phyloP scores from a whole-genome alignment of 208 protist species.

The Crithidia sp. region DNA sequence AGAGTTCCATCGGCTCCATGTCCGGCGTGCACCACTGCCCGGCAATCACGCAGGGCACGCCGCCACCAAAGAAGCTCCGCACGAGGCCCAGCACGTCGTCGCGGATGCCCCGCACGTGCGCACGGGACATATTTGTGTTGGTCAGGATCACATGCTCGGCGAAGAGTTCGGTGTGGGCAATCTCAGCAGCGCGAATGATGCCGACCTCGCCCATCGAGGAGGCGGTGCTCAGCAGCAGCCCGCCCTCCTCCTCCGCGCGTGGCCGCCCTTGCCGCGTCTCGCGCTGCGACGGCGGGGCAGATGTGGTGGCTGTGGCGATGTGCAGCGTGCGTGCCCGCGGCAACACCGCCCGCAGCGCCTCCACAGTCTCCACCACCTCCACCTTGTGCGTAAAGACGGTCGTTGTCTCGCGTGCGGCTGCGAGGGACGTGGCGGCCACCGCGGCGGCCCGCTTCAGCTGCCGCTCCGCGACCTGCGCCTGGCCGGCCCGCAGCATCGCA shows the following conservation, averaged over 20 bases:
- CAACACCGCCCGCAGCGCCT: slow-evolving; percentile 47
- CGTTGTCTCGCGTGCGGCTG: background rate
- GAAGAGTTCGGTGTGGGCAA: slow-evolving; percentile 81
- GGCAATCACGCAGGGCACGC: slow-evolving; percentile 79
- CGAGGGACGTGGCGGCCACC: background rate
- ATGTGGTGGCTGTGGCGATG: slow-evolving; percentile 38
- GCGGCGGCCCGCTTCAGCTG: slow-evolving; percentile 11
- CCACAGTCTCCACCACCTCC: slow-evolving; percentile 57
- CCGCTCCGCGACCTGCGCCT: slow-evolving; percentile 22
- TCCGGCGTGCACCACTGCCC: slow-evolving; percentile 92
- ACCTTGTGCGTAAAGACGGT: slow-evolving; percentile 44
- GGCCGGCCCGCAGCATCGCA: slow-evolving; percentile 33
- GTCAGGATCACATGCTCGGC: slow-evolving; percentile 85
- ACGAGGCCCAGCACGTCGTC: slow-evolving; percentile 77
- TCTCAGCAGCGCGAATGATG: slow-evolving; percentile 66
- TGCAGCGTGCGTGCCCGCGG: slow-evolving; percentile 49
- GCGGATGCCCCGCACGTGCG: slow-evolving; percentile 36
- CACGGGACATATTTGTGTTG: slow-evolving; percentile 75
- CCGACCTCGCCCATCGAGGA: slow-evolving; percentile 39
- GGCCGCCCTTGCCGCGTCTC: slow-evolving; percentile 3
- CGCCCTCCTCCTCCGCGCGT: slow-evolving; percentile 30
- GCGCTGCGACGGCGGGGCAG: slow-evolving; percentile 4
- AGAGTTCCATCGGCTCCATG: slow-evolving; percentile 80
- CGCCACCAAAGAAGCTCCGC: slow-evolving; percentile 73
- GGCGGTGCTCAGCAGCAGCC: slow-evolving; percentile 31